phyloP scores from a whole-genome alignment of 768 basidiomycete species.

The Tricholoma sp. region DNA sequence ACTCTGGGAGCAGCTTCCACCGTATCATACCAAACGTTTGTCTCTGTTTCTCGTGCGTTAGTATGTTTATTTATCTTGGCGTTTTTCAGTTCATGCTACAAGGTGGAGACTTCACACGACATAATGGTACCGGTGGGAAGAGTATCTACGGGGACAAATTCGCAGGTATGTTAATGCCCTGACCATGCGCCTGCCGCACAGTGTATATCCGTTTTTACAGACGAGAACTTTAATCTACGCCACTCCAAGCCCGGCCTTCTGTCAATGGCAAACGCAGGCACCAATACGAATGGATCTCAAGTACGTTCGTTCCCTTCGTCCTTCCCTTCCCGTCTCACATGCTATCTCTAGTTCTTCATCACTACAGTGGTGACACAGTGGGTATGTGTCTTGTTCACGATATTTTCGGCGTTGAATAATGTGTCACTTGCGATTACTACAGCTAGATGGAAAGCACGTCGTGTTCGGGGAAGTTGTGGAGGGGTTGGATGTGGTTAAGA shows the following conservation, averaged over 20 bases:
- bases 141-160: conserved; percentile 86
- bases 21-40: conserved; percentile 62
- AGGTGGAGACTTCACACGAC: conserved; percentile 78
- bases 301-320: conserved; percentile 24
- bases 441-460: conserved; percentile 62
- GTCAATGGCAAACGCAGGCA: conserved; percentile 87
- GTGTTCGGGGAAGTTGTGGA: conserved; percentile 69
- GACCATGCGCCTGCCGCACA: neutral
- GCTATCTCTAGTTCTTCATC: conserved; percentile 57
- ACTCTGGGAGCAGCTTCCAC: conserved; percentile 66
- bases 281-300: conserved; percentile 78
- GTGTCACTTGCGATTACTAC: neutral
- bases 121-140: conserved; percentile 77
- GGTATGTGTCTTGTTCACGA: conserved; percentile 27
- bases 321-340: neutral
- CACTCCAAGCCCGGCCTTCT: conserved; percentile 64
- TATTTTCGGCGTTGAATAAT: neutral
- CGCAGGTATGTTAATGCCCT: conserved; percentile 39
- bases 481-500: conserved; percentile 60
- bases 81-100: conserved; percentile 69
- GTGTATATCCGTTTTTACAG: conserved; percentile 26
- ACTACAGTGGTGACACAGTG: conserved; percentile 69
- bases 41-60: neutral
- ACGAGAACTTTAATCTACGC: conserved; percentile 65
- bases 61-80: neutral